Base-by-base conservation (phyloP, 1,139 yeast species). In the Chernovozyma sophiae-reginae region DNA sequence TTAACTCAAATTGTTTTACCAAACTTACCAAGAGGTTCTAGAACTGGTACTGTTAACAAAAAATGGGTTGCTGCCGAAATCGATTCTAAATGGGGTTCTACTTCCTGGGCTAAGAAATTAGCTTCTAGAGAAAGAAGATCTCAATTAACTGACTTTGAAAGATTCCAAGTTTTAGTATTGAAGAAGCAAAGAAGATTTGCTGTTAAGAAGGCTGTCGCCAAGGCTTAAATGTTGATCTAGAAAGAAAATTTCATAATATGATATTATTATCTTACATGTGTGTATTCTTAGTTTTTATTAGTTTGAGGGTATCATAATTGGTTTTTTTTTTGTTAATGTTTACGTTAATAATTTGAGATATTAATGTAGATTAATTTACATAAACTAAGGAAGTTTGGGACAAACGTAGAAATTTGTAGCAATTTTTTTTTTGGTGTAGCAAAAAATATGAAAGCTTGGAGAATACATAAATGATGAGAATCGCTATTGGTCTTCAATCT, bases 161-260 rank as follows among this genome's bases (percentile, higher is more conserved):
- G 99, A 83, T 92, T 92, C 97, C 97, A 92, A 81, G 98, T 90
- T 60, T 69, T 86, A 71, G 94, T 87, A 58, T 83, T 87, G 72
- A 90, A 86, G 86, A 92, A 89, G 82, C 96, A 90, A 81, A 87
- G 87, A 77, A 85, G 92, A 78, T 82, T 71, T 68, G 89, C 92
- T 73, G 90, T 90, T 65, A 86, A 85, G 79, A 90, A 87, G 60
- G 72, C 73, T 57, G 62, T 68, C 46, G 92, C 94, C 62, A 86
- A 85, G 80, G 94, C 94, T 74, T 83, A 81, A 77, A 58, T 56
- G 40, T 48, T 47, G 44, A 42, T 43, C 34, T 40, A 23, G 30
- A 25, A 34, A 26, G 25, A 38, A 31, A 16, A 18, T 28, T 20
- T 18, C 24, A 38, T 25, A 30, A 32, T 32, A 20, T 32, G 34